A percentile compares a stretch with the other conserved stretches of the same genome.
phyloP scores from a whole-genome alignment of 495 filamentous ascomycete genomes.

The Xylaria intraflava region DNA sequence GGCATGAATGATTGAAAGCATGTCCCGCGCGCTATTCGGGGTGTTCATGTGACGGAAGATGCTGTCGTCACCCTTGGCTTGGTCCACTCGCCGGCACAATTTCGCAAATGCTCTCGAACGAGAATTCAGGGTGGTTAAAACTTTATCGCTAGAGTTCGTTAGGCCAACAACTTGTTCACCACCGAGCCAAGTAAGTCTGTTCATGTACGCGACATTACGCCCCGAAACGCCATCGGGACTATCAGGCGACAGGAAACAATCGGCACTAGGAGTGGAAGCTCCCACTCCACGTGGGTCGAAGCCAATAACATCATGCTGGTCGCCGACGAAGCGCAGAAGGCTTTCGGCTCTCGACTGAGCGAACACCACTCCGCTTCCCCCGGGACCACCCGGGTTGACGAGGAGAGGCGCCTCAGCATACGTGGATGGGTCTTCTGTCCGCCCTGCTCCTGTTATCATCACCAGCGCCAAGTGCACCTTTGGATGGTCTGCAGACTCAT shows the following conservation, averaged over 20 bases:
- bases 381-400: slow-evolving; percentile 41
- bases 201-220: slow-evolving; percentile 22
- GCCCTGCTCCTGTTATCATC: slow-evolving; percentile 43
- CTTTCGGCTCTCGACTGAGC: slow-evolving; percentile 29
- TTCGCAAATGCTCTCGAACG: slow-evolving; percentile 25
- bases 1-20: slow-evolving; percentile 27
- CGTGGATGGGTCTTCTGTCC: slow-evolving; percentile 40
- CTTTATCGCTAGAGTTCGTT: slow-evolving; percentile 31
- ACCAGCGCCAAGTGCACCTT: slow-evolving; percentile 47
- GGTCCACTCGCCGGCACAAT: slow-evolving; percentile 33
- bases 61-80: slow-evolving; percentile 20
- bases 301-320: slow-evolving; percentile 27
- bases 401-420: slow-evolving; percentile 21
- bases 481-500: slow-evolving; percentile 29
- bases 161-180: slow-evolving; percentile 23
- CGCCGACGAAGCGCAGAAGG: slow-evolving; percentile 38
- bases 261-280: slow-evolving; percentile 25
- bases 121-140: slow-evolving; percentile 25
- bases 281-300: slow-evolving; percentile 34
- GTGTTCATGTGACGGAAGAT: slow-evolving; percentile 28
- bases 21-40: slow-evolving; percentile 24
- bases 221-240: slow-evolving; percentile 14
- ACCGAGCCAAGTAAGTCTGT: slow-evolving; percentile 13
- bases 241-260: slow-evolving; percentile 24
- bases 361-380: slow-evolving; percentile 42